Evolutionary conservation across 73 alveolate genomes (phyloP), one percentile per base, ranked within the genome.

Genomic region (Paraurostyla sp.): DNA sequence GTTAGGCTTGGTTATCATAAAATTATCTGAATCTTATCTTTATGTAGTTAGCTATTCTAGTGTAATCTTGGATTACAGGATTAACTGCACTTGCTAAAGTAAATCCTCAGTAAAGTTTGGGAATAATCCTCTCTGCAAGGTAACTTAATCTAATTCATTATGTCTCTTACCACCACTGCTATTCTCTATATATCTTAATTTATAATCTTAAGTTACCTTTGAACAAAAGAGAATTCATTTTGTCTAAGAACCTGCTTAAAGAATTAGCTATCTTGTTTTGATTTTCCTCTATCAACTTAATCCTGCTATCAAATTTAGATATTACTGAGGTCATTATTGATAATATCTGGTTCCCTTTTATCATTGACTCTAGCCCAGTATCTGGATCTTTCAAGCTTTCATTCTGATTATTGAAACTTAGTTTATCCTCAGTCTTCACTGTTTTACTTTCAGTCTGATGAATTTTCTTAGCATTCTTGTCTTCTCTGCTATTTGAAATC

Each of bases 61-160:
- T n/a, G n/a, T n/a, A n/a, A n/a, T n/a, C n/a, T n/a, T n/a, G n/a
- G n/a, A n/a, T n/a, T n/a, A n/a, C 13, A 65, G 15, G 58, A 65
- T 35, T 4, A 22, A 1, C 6, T 38, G 40, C 25, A 65, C 82
- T 7, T 2, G 18, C 3, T 23, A 0, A 18, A 65, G 4, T 3
- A 65, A 6, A 15, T 65, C 82, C 13, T 65, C 58, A 18, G 82
- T 58, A 35, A 65, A 65, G 36, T 65, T 65, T 11, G 82, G 82
- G 41, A 65, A 65, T 18, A 65, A 30, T 7, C 82, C 82, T 65
- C 46, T 65, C 32, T 65, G 42, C 36, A 65, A 65, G 6, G 82
- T 58, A 11, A 65, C 82, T 1, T 25, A 38, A 65, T 65, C 82
- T 65, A 65, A 65, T 3, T 65, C 82, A 7, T 42, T 65, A 6